Base-by-base conservation (phyloP, 352 stramenopile species). In the Paralagenidium karlingii region DNA sequence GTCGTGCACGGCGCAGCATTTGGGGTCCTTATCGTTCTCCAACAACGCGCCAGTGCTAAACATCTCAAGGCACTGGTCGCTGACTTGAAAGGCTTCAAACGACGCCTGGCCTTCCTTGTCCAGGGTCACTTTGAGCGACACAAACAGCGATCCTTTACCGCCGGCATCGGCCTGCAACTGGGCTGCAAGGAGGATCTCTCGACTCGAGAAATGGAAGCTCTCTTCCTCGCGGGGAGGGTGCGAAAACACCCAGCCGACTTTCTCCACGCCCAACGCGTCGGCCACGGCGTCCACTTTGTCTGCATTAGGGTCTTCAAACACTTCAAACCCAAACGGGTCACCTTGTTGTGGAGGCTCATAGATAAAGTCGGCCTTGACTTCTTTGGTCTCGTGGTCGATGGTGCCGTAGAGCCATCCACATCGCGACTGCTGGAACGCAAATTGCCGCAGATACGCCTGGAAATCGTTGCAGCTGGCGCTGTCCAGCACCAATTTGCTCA, bases 61-160 rank as follows among this genome's bases (percentile, higher is more conserved):
- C 95, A 99, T 98, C 44, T 97, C 93, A 63, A 98, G 95, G 57
- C 92, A 98, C 57, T 98, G 91, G 55, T 97, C 77, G 47, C 76
- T 96, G 28, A 98, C 71, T 68, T 98, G 93, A 63, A 98, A 99
- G 11, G 91, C 94, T 40, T 98, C 92, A 19, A 98, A 96, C 16
- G 84, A 82, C 13, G 93, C 91, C 52, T 95, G 85, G 1, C 91
- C 94, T 50, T 97, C 70, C 51, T 90, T 83, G 43, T 94, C 84
- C 24, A 96, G 63, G 20, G 91, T 96, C 29, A 98, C 89, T 43
- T 96, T 95, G 33, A 98, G 74, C 20, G 94, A 98, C 4, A 98
- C 84, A 59, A 98, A 98, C 6, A 96, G 77, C 32, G 89, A 97
- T 21, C 90, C 79, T 31, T 91, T 85, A 18, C 96, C 79, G 8